Conservation (phyloP, 2,329 filamentous ascomycete genomes). For the Cercospora janseana region DNA sequence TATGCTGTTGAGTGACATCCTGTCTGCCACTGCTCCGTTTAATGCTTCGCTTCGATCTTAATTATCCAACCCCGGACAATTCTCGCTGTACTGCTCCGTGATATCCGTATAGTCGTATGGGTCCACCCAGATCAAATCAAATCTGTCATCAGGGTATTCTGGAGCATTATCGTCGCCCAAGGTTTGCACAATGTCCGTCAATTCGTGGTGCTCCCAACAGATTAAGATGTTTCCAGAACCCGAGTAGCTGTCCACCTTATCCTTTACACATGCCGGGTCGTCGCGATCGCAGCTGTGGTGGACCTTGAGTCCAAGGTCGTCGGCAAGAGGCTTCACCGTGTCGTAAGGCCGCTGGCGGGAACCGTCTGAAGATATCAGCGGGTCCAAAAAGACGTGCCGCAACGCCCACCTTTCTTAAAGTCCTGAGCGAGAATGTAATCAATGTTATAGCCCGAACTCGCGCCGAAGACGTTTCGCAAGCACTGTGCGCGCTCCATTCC, state of each 20-base stretch:
- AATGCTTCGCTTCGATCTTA: conserved; percentile 2
- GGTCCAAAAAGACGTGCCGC: background rate
- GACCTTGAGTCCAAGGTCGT: conserved; percentile 55
- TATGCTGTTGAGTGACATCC: background rate
- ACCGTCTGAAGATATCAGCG: conserved; percentile 43
- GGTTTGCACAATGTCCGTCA: conserved; percentile 53
- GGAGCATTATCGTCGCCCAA: conserved; percentile 54
- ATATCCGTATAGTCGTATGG: conserved; percentile 52
- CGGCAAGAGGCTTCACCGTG: conserved; percentile 57
- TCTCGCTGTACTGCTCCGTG: conserved; percentile 49
- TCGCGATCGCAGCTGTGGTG: conserved; percentile 58
- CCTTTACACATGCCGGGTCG: conserved; percentile 54
- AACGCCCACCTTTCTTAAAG: conserved; percentile 47
- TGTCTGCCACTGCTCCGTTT: background rate
- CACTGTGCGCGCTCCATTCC: conserved; percentile 60
- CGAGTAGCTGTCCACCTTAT: conserved; percentile 46
- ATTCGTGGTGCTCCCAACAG: conserved; percentile 59
- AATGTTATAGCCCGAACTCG: conserved; percentile 54
- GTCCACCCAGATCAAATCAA: conserved; percentile 59
- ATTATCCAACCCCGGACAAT: conserved; percentile 55
- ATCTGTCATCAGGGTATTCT: conserved; percentile 50
- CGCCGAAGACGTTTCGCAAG: conserved; percentile 57
- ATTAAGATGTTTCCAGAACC: conserved; percentile 57
- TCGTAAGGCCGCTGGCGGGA: conserved; percentile 54
- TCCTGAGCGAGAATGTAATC: conserved; percentile 58